These are phyloP conservation scores for Globisporangium yorkense DNA, from an alignment of 352 stramenopile genomes.

Conservation along the genomic window DNA sequence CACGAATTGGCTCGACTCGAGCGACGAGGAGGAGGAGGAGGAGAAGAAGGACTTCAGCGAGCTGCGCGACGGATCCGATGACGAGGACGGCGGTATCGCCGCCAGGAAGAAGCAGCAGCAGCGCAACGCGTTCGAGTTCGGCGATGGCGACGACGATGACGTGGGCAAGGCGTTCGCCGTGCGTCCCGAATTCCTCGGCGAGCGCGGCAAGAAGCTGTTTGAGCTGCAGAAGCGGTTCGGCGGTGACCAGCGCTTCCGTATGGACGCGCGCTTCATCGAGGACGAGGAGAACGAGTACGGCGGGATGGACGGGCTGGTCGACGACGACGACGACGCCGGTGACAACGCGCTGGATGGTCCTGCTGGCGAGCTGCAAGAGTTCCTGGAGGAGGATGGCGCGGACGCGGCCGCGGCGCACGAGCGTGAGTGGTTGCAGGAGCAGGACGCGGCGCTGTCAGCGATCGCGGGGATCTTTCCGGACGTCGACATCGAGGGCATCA, in stretches of 20 bases:
- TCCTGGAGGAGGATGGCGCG: slow-evolving; percentile 33
- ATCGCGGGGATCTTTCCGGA: slow-evolving; percentile 61
- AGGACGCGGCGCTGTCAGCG: slow-evolving; percentile 43
- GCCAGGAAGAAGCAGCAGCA: slow-evolving; percentile 5
- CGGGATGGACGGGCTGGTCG: slow-evolving; percentile 25
- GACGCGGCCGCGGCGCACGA: slow-evolving; percentile 29
- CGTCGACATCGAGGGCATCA: slow-evolving; percentile 58
- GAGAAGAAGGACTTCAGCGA: slow-evolving; percentile 9
- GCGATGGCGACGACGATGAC: slow-evolving; percentile 26
- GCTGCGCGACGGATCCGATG: slow-evolving; percentile 36
- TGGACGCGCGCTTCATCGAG: slow-evolving; percentile 74
- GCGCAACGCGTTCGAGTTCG: slow-evolving; percentile 7
- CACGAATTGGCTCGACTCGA: slow-evolving; percentile 14
- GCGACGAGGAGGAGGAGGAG: slow-evolving; percentile 15
- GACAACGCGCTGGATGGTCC: slow-evolving; percentile 15
- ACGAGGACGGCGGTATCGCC: slow-evolving; percentile 29
- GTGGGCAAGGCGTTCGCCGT: slow-evolving; percentile 45
- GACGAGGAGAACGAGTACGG: slow-evolving; percentile 56
- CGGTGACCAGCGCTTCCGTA: slow-evolving; percentile 68
- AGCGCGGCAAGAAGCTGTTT: slow-evolving; percentile 67
- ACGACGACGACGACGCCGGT: slow-evolving; percentile 21
- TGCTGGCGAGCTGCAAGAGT: slow-evolving; percentile 34
- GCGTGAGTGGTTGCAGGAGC: slow-evolving; percentile 41
- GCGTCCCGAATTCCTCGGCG: slow-evolving; percentile 65
- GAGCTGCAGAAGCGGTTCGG: slow-evolving; percentile 80